A percentile compares a stretch with the other conserved stretches of the same genome.
Conservation (phyloP, 169 alveolate genomes). For the Babesia gibsoni region DNA sequence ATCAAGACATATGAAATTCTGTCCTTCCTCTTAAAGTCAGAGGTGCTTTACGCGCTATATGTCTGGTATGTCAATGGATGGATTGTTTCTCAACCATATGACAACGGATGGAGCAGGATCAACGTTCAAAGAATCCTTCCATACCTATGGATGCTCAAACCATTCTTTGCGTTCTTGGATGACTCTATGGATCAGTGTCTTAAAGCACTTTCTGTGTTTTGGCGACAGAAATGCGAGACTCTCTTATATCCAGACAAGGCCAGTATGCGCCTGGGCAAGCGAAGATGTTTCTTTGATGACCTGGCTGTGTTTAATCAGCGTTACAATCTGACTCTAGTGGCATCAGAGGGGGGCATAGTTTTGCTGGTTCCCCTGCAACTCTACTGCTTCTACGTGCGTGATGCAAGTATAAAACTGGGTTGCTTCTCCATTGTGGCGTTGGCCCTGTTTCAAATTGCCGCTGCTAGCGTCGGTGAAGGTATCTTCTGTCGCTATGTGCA, state of each 20-base stretch:
- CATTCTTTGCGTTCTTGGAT: conserved; percentile 24
- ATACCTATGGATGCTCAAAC: conserved; percentile 51
- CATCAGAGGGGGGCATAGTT: conserved; percentile 4
- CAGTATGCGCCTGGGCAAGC: neutral
- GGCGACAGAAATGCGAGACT: neutral
- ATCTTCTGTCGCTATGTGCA: conserved; percentile 48
- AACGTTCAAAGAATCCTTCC: conserved; percentile 8
- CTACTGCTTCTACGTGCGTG: neutral
- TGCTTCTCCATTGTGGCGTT: neutral
- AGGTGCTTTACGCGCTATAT: conserved; percentile 41
- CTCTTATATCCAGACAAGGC: neutral
- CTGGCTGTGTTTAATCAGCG: conserved; percentile 4
- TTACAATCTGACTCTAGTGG: neutral
- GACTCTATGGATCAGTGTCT: conserved; percentile 9
- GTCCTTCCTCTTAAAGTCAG: conserved; percentile 46
- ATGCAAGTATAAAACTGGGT: neutral
- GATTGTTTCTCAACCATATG: conserved; percentile 14
- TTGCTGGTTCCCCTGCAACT: neutral
- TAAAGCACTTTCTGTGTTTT: neutral
- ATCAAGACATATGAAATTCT: conserved; percentile 30
- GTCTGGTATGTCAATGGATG: conserved; percentile 37
- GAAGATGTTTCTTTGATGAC: conserved; percentile 2
- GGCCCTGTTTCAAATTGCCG: conserved; percentile 25
- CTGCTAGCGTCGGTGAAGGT: conserved; percentile 53
- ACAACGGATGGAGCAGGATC: neutral